A percentile compares a stretch with the other conserved stretches of the same genome.
Conservation (phyloP, 2,329 filamentous ascomycete genomes). For the Pseudogymnoascus sp. region DNA sequence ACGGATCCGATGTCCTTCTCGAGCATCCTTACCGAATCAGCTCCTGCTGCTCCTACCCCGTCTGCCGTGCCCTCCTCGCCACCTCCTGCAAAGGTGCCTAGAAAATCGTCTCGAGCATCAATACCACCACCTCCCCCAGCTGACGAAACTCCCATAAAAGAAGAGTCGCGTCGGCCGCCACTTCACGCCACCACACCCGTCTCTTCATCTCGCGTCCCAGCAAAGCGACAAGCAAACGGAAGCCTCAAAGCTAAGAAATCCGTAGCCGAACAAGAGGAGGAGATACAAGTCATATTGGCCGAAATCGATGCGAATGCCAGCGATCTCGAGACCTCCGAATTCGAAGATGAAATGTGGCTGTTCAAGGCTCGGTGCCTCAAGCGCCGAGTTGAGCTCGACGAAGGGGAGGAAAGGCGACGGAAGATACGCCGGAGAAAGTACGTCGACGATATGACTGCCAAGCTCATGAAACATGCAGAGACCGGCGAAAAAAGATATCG, state of each 20-base stretch:
- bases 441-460: conserved; percentile 49
- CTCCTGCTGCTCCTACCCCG: conserved; percentile 46
- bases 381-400: conserved; percentile 59
- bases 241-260: conserved; percentile 56
- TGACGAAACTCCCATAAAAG: conserved; percentile 20
- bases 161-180: conserved; percentile 12
- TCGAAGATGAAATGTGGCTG: conserved; percentile 37
- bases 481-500: conserved; percentile 71
- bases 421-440: conserved; percentile 56
- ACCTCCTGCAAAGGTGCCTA: conserved; percentile 24
- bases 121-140: conserved; percentile 16
- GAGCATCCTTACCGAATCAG: conserved; percentile 79
- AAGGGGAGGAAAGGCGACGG: conserved; percentile 55
- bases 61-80: conserved; percentile 37
- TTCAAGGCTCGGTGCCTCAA: conserved; percentile 56
- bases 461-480: conserved; percentile 61
- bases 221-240: conserved; percentile 32
- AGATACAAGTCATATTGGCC: conserved; percentile 59
- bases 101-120: conserved; percentile 23
- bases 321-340: conserved; percentile 48
- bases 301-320: conserved; percentile 51
- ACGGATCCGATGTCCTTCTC: conserved; percentile 93
- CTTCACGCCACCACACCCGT: conserved; percentile 36
- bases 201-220: conserved; percentile 35
- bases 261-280: conserved; percentile 57